phyloP scores from a whole-genome alignment of 2,329 filamentous ascomycete species.

The Cladophialophora exuberans region DNA sequence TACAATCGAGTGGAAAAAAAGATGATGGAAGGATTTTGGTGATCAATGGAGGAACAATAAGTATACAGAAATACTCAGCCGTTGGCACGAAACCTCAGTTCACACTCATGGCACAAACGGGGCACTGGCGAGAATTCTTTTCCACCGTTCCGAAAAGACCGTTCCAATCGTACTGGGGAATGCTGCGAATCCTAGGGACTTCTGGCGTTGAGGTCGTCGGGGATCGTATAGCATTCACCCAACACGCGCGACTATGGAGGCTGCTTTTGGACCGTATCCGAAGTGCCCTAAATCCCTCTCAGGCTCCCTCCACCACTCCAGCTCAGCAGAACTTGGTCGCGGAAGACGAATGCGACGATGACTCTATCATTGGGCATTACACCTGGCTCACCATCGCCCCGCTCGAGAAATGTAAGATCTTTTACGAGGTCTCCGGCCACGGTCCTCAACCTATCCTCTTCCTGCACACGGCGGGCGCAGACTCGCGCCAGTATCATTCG shows the following conservation, averaged over 20 bases:
- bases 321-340: background rate
- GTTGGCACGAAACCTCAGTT: too few relatives aligned
- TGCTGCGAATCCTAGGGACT: conserved; percentile 27
- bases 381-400: conserved; percentile 21
- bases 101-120: conserved; percentile 12
- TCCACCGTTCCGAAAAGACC: conserved; percentile 15
- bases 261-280: conserved; percentile 21
- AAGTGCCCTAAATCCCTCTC: conserved; percentile 7
- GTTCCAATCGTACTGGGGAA: conserved; percentile 30
- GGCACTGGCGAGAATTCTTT: conserved; percentile 25
- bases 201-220: conserved; percentile 19
- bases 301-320: background rate
- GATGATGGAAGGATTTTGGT: too few relatives aligned
- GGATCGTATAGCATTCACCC: conserved; percentile 21
- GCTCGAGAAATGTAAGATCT: conserved; percentile 29
- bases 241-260: conserved; percentile 21
- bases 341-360: conserved; percentile 26
- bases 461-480: conserved; percentile 28
- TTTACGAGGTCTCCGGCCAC: conserved; percentile 25
- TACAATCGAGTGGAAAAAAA: too few relatives aligned
- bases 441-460: conserved; percentile 24
- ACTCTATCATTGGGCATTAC: conserved; percentile 27
- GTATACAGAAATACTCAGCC: too few relatives aligned
- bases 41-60: too few relatives aligned
- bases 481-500: conserved; percentile 27